These are phyloP conservation scores for Talaromyces rugulosus DNA, from an alignment of 2,329 filamentous ascomycete genomes.

Conservation along the genomic window DNA sequence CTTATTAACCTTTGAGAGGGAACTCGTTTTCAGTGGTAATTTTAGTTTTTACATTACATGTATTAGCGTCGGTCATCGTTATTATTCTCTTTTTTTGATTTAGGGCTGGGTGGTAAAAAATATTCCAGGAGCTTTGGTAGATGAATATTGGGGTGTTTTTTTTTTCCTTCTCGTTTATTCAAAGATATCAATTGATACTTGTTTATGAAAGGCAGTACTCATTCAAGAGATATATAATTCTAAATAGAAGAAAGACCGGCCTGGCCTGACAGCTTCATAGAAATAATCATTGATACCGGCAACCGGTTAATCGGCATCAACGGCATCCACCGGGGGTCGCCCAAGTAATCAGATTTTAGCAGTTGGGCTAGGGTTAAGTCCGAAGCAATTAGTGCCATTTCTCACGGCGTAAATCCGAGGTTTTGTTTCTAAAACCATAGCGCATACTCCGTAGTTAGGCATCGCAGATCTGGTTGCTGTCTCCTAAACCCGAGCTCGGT, in stretches of 20 bases:
- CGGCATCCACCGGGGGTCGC: not conserved
- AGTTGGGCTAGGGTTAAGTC: not conserved
- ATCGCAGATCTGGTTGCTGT: not conserved
- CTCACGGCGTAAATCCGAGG: not conserved
- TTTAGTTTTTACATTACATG: not conserved
- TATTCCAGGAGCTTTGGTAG: conserved; percentile 2
- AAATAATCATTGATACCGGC: not conserved
- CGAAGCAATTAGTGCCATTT: not conserved
- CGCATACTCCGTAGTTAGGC: not conserved
- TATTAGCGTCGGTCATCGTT: not conserved
- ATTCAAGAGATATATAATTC: too few relatives aligned
- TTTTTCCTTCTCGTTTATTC: not conserved
- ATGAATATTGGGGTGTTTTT: not conserved
- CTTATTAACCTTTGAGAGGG: conserved; percentile 1
- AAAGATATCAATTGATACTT: not conserved
- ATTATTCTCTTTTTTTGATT: not conserved
- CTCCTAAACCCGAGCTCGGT: not conserved
- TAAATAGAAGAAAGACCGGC: too few relatives aligned
- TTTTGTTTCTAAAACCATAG: not conserved
- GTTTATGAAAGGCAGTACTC: not conserved
- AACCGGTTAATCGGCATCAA: not conserved
- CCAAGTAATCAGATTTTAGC: not conserved
- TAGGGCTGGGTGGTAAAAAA: not conserved
- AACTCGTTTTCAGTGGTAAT: not conserved
- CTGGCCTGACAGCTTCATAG: not conserved